Evolutionary conservation across 306 rosid species (phyloP).

Genomic region (Coriaria nepalensis): DNA sequence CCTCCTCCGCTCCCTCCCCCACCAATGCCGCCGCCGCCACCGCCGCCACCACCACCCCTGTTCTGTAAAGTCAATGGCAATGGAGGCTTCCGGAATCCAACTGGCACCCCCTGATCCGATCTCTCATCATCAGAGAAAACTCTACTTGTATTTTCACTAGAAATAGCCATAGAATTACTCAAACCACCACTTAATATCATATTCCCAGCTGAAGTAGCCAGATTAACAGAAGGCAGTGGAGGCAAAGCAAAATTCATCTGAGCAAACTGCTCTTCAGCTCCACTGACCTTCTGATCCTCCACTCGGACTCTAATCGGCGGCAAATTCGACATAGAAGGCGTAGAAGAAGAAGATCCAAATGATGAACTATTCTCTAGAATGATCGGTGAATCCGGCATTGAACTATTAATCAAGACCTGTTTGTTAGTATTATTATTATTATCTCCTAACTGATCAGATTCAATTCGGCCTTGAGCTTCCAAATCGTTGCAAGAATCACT

Average conservation of each 20-base stretch:
- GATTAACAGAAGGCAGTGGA: conserved; percentile 24
- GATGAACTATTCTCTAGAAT: conserved; percentile 43
- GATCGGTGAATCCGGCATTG: conserved; percentile 44
- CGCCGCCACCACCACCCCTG: conserved; percentile 18
- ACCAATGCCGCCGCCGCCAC: conserved; percentile 13
- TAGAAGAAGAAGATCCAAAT: conserved; percentile 42
- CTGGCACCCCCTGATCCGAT: conserved; percentile 38
- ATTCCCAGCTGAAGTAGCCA: too few species aligned
- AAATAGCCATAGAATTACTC: conserved; percentile 11
- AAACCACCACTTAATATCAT: conserved; percentile 7
- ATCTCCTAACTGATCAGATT: conserved; percentile 20
- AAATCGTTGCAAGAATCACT: conserved; percentile 56
- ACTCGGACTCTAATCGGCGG: conserved; percentile 79
- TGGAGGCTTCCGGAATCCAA: conserved; percentile 59
- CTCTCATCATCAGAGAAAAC: conserved; percentile 56
- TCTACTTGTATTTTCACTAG: conserved; percentile 33
- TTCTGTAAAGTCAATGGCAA: conserved; percentile 58
- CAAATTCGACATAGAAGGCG: conserved; percentile 61
- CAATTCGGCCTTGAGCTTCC: conserved; percentile 31
- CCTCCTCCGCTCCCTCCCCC: too few species aligned
- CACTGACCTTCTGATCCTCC: conserved; percentile 40
- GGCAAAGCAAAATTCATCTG: conserved; percentile 42
- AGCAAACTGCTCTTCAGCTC: conserved; percentile 61
- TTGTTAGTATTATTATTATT: too few species aligned
- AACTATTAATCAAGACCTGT: conserved; percentile 23